Conservation (phyloP, 2,329 filamentous ascomycete species). For the Aspergillus novoparasiticus region DNA sequence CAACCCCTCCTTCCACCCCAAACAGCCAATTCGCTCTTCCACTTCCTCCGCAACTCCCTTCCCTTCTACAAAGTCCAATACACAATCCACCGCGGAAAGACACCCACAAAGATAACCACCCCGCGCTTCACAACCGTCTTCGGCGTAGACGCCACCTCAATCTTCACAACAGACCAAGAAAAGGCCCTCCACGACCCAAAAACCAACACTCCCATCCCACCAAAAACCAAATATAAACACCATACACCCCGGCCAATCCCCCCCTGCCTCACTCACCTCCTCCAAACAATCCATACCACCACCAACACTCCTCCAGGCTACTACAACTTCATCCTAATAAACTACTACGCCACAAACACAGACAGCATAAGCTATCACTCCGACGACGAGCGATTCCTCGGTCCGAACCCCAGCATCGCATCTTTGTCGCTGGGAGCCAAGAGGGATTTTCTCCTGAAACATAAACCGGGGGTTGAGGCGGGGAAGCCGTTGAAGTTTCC, state of each 20-base stretch:
- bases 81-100: constrained; percentile 66
- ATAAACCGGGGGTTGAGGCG: constrained; percentile 61
- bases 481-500: constrained; percentile 50
- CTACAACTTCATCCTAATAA: too few relatives aligned
- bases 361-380: constrained; percentile 74
- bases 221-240: constrained; percentile 58
- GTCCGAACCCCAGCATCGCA: constrained; percentile 69
- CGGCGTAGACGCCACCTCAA: constrained; percentile 64
- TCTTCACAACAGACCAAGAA: constrained; percentile 47
- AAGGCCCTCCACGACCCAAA: constrained; percentile 44
- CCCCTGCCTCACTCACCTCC: constrained; percentile 66
- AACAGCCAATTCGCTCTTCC: constrained; percentile 63
- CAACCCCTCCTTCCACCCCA: constrained; percentile 68
- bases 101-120: constrained; percentile 64
- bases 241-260: constrained; percentile 68
- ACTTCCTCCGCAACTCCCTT: constrained; percentile 69
- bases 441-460: constrained; percentile 78
- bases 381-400: constrained; percentile 78
- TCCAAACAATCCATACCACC: constrained; percentile 63
- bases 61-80: constrained; percentile 78
- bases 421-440: constrained; percentile 72
- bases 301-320: constrained; percentile 43
- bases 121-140: constrained; percentile 65
- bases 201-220: constrained; percentile 40
- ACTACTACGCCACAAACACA: too few relatives aligned